A percentile compares a stretch with the other conserved stretches of the same genome.
phyloP scores from a whole-genome alignment of 352 stramenopile genomes.

The Pythium phragmiticola region DNA sequence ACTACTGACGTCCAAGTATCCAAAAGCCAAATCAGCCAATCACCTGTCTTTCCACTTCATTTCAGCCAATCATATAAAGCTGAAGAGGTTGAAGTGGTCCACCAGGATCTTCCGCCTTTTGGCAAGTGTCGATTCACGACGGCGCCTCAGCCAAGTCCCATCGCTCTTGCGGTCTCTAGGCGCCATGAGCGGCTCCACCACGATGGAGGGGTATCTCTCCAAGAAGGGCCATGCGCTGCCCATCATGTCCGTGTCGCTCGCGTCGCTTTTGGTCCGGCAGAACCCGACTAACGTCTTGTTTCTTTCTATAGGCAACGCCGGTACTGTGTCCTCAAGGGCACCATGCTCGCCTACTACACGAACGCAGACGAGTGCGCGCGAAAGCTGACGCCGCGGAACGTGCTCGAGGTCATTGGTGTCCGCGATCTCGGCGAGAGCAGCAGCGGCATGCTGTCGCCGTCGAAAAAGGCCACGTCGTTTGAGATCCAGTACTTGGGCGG shows the following conservation, averaged over 20 bases:
- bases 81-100: background rate
- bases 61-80: background rate
- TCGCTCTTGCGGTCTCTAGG: background rate
- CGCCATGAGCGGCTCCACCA: constrained; percentile 12
- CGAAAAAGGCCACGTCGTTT: constrained; percentile 37
- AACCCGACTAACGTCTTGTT: background rate
- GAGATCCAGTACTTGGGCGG: constrained; percentile 39
- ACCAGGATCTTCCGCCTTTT: background rate
- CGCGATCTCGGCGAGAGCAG: constrained; percentile 29
- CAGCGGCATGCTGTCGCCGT: constrained; percentile 19
- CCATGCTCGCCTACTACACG: constrained; percentile 68
- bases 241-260: constrained; percentile 40
- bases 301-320: constrained; percentile 47
- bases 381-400: constrained; percentile 43
- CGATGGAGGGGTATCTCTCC: constrained; percentile 47
- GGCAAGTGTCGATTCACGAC: no score
- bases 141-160: no score
- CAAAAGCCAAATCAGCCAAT: background rate
- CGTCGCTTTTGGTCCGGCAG: background rate
- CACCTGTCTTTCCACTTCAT: background rate
- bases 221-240: constrained; percentile 47
- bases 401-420: constrained; percentile 60
- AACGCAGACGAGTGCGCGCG: constrained; percentile 50
- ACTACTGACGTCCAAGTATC: background rate
- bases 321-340: constrained; percentile 77